These are phyloP conservation scores for Ambrosiella xylebori DNA, from an alignment of 2,329 filamentous ascomycete genomes.

Conservation along the genomic window DNA sequence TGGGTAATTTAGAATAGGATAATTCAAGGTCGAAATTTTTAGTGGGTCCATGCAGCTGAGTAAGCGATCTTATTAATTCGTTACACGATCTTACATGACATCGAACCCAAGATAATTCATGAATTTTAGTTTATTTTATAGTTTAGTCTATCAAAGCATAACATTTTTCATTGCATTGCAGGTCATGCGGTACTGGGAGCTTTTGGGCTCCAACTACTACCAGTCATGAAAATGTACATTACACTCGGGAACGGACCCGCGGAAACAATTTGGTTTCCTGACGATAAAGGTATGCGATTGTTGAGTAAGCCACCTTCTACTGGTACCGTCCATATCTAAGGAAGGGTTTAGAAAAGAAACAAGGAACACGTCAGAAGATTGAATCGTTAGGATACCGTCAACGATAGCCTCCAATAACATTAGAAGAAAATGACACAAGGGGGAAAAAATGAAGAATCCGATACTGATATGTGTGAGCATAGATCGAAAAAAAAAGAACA, in stretches of 20 bases:
- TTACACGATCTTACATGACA: background rate
- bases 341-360: background rate
- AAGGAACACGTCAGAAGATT: background rate
- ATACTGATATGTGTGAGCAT: background rate
- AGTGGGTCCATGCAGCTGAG: background rate
- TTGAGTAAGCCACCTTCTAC: background rate
- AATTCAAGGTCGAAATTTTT: background rate
- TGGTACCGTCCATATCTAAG: background rate
- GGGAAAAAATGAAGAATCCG: background rate
- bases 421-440: background rate
- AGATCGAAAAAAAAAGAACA: background rate
- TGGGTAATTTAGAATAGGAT: too few species aligned
- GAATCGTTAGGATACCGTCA: background rate
- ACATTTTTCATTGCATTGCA: constrained; percentile 1
- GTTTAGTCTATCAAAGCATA: constrained; percentile 5
- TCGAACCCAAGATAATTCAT: background rate
- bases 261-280: background rate
- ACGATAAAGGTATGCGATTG: background rate
- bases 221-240: constrained; percentile 1
- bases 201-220: background rate
- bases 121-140: background rate
- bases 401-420: background rate
- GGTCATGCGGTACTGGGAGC: background rate
- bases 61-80: background rate
- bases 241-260: background rate